These are phyloP conservation scores for Fusarium pseudocircinatum DNA, from an alignment of 2,329 filamentous ascomycete genomes.

Conservation along the genomic window DNA sequence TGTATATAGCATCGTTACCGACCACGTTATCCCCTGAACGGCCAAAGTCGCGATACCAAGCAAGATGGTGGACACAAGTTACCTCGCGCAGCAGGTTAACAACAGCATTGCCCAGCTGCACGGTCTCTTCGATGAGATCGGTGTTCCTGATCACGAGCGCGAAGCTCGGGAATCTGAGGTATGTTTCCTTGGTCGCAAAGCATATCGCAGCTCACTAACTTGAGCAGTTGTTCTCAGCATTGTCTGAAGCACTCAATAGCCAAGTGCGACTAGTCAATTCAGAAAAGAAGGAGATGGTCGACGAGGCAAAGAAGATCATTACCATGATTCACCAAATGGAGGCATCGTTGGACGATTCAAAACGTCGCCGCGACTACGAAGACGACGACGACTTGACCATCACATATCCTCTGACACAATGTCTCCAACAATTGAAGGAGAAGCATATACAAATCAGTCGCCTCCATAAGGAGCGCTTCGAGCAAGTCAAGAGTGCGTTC, in stretches of 20 bases:
- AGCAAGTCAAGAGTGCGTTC: slow-evolving; percentile 88
- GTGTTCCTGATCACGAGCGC: slow-evolving; percentile 91
- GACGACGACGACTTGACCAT: slow-evolving; percentile 77
- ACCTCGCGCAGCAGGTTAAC: slow-evolving; percentile 93
- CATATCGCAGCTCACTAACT: slow-evolving; percentile 12
- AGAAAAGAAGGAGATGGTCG: slow-evolving; percentile 91
- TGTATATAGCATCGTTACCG: slow-evolving; percentile 23
- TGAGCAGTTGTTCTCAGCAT: slow-evolving; percentile 82
- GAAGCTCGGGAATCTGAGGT: slow-evolving; percentile 91
- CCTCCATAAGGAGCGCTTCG: slow-evolving; percentile 89
- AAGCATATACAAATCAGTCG: slow-evolving; percentile 84
- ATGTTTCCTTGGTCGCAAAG: slow-evolving; percentile 44
- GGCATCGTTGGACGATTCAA: slow-evolving; percentile 81
- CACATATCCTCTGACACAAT: slow-evolving; percentile 84
- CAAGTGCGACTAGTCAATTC: slow-evolving; percentile 85
- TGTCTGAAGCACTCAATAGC: slow-evolving; percentile 91
- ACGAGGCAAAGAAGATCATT: slow-evolving; percentile 87
- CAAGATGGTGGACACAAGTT: slow-evolving; percentile 82
- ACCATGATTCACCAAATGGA: slow-evolving; percentile 94
- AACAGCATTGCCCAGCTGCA: slow-evolving; percentile 93
- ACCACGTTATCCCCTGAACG: slow-evolving; percentile 28
- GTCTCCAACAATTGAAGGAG: slow-evolving; percentile 83
- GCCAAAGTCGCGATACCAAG: slow-evolving; percentile 7
- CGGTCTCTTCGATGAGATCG: slow-evolving; percentile 96
- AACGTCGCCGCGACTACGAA: slow-evolving; percentile 70